phyloP scores from a whole-genome alignment of 2,329 filamentous ascomycete species.

The Fusarium sp. region DNA sequence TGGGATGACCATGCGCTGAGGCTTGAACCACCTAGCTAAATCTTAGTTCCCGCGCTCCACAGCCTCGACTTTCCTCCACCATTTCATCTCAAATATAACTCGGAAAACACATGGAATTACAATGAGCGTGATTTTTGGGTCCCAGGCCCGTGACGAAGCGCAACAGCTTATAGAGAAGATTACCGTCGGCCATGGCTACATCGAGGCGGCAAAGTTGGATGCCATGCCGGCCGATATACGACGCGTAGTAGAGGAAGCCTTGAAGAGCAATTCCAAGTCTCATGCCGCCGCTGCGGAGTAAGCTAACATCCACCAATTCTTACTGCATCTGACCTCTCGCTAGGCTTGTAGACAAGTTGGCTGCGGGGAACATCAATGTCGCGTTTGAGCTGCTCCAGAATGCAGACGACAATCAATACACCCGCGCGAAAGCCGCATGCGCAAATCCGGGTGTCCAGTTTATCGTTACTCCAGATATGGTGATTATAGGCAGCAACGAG shows the following conservation, averaged over 20 bases:
- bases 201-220: background rate
- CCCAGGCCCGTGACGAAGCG: background rate
- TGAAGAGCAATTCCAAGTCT: background rate
- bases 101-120: background rate
- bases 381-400: background rate
- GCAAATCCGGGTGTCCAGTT: background rate
- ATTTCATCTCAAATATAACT: background rate
- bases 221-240: background rate
- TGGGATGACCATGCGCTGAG: background rate
- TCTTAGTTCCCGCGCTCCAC: background rate
- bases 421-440: background rate
- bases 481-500: background rate
- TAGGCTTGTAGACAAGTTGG: background rate
- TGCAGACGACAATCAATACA: background rate
- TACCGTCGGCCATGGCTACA: background rate
- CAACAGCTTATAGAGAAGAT: background rate
- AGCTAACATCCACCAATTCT: rapidly evolving
- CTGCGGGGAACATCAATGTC: background rate
- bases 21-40: background rate
- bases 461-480: background rate
- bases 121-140: background rate
- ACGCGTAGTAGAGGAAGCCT: background rate
- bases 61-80: background rate
- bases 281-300: background rate
- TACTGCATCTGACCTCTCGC: rapidly evolving